Evolutionary conservation across 2,329 filamentous ascomycete species (phyloP), one percentile per base, ranked within the genome.

Genomic region (Fusarium miscanthi): DNA sequence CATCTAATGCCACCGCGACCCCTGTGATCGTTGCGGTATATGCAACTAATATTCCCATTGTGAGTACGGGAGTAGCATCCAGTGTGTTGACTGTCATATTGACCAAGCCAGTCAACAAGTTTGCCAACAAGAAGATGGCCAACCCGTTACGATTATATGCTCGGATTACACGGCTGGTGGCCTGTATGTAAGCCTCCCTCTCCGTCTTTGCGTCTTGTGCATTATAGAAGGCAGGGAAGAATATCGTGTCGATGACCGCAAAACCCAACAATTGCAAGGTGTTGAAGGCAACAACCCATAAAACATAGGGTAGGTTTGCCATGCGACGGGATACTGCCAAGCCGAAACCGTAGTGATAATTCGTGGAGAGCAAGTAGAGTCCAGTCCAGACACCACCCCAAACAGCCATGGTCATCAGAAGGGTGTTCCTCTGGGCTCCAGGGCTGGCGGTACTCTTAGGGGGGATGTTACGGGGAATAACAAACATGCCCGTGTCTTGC

Each of bases 241-340:
- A 91, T 6, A 93, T 31, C 6, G 88, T 91, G 80, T 99, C 95
- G 30, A 96, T 87, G 19, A 91, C 80, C 77, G 91, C 94, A 81
- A 95, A 97, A 3, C 92, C 86, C 12, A 93, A 85, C 14, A 99
- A 85, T 80, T 97, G 94, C n/a, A 88, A 86, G 69, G 89, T 91
- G 84, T 98, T 99, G 85, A 96, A 98, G 6, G 94, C 92, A n/a
- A 91, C 88, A 12, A 97, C 92, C 94, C 95, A 98, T 48, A 97
- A 85, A 46, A 98, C 88, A 80, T 99, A 99, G 0, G 96, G 94
- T 70, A 98, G 87, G 78, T 99, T 99, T 13, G 95, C 96, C 63
- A 98, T 85, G 2, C 96, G 91, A 25, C 96, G 92, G 10, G 96
- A 98, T 12, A 98, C 94, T 19, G 87, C 87, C 33, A 97, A 85